Base-by-base conservation (phyloP, 306 rosid genomes). In the Senna siamea region DNA sequence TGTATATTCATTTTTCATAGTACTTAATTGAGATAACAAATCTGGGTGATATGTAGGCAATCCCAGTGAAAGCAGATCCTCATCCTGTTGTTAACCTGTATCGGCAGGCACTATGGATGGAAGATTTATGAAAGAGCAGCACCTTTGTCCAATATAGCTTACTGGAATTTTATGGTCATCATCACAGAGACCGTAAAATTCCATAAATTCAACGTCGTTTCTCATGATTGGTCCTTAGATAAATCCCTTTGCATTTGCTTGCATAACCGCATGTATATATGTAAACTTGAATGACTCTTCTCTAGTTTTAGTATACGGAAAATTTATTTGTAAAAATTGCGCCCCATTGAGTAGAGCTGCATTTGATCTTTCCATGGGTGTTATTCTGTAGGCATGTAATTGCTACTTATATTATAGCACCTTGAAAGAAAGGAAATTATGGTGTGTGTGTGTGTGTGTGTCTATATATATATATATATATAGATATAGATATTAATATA, bases 11-110 rank as follows among this genome's bases (percentile, higher is more conserved):
- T n/a, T 4, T n/a, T 28, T 13, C 6, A 19, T 30, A 30, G 0
- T 26, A 14, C 5, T 17, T 46, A 43, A 57, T 37, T 47, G 63
- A 43, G 61, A 46, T 32, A 50, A 63, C 41, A 66, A 57, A 51
- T 59, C 13, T 57, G 59, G 83, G 74, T 50, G 64, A 79, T 57
- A 52, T 43, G 67, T 38, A 18, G 86, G 66, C 38, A 55, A 37
- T 63, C 63, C 61, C 7, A 18, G 57, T 56, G 68, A 56, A 62
- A 70, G 46, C 32, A 55, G 59, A 34, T 22, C 60, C 35, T 64
- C 70, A 30, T 57, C 70, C 17, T 70, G 60, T 46, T 66, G 55
- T 51, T 48, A 58, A 57, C 62, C 28, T 57, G 32, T 51, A 48
- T 55, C 44, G 64, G 74, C 81, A 37, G 0, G 32, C n/a, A n/a